These are phyloP conservation scores for Fagopyrum homotropicum DNA, from an alignment of 148 eudicot species.

Conservation along the genomic window DNA sequence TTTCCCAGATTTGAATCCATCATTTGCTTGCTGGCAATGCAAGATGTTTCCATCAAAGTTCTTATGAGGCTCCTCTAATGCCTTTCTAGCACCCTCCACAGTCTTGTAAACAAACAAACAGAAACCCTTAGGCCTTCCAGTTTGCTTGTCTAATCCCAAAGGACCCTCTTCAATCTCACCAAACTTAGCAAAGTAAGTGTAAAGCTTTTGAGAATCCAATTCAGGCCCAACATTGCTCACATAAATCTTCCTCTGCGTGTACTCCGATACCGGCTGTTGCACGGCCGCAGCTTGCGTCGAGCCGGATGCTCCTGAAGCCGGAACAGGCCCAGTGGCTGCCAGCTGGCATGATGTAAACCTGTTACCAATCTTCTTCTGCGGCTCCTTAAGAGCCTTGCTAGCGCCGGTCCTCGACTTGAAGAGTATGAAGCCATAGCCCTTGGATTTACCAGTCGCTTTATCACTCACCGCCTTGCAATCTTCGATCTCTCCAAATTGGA, in stretches of 20 bases:
- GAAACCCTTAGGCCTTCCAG: conserved; percentile 66
- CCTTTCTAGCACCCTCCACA: conserved; percentile 42
- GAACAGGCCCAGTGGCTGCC: conserved; percentile 29
- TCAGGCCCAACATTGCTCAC: conserved; percentile 60
- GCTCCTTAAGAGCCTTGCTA: conserved; percentile 48
- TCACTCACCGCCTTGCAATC: conserved; percentile 63
- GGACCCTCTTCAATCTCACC: conserved; percentile 88
- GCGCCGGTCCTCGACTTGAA: conserved; percentile 60
- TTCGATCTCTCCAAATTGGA: conserved; percentile 48
- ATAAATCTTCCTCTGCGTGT: conserved; percentile 51
- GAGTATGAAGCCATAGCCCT: conserved; percentile 67
- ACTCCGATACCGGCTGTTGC: conserved; percentile 21
- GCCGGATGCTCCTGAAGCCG: conserved; percentile 1
- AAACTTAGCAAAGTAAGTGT: conserved; percentile 39
- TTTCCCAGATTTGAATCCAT: conserved; percentile 49
- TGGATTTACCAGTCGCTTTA: conserved; percentile 50
- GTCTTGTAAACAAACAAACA: conserved; percentile 77
- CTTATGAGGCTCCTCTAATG: conserved; percentile 56
- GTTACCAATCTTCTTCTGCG: conserved; percentile 66
- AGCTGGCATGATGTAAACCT: conserved; percentile 53
- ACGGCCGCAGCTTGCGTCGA: not conserved
- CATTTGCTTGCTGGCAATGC: conserved; percentile 12
- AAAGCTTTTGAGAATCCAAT: conserved; percentile 47
- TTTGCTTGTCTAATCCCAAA: conserved; percentile 67
- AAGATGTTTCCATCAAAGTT: conserved; percentile 41